Percentiles rank a stretch among this genome's conserved stretches.
These are phyloP conservation scores for Purshia tridentata DNA, from an alignment of 306 rosid species.

Conservation along the genomic window DNA sequence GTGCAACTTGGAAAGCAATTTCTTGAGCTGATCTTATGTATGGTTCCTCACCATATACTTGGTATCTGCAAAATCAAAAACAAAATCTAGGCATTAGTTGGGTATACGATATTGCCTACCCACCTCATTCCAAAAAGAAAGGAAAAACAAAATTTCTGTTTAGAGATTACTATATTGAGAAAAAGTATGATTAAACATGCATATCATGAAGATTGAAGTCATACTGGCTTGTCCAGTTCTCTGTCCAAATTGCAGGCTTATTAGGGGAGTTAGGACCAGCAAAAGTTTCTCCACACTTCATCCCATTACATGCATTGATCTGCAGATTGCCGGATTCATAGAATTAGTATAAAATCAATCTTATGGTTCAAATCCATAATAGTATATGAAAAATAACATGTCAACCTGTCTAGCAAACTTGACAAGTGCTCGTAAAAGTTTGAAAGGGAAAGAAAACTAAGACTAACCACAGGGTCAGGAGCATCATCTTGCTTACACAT, in stretches of 20 bases:
- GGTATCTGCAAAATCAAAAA: constrained; percentile 25
- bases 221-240: constrained; percentile 93
- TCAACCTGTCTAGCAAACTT: neutral
- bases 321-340: constrained; percentile 19
- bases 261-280: constrained; percentile 82
- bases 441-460: neutral
- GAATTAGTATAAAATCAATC: neutral
- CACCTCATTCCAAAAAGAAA: neutral
- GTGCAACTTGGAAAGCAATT: constrained; percentile 37
- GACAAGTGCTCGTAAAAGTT: neutral
- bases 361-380: neutral
- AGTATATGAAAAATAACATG: neutral
- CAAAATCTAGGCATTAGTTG: neutral
- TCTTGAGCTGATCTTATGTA: constrained; percentile 33
- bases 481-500: constrained; percentile 96
- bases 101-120: neutral
- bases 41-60: constrained; percentile 30
- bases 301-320: constrained; percentile 77
- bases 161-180: too few species aligned
- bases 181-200: neutral
- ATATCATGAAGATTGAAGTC: constrained; percentile 15
- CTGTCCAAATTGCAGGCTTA: constrained; percentile 89
- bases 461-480: constrained; percentile 78
- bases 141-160: neutral
- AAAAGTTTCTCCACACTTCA: constrained; percentile 70